phyloP scores from a whole-genome alignment of 371 early-diverging fungal species.

The Syncephalis fuscata region DNA sequence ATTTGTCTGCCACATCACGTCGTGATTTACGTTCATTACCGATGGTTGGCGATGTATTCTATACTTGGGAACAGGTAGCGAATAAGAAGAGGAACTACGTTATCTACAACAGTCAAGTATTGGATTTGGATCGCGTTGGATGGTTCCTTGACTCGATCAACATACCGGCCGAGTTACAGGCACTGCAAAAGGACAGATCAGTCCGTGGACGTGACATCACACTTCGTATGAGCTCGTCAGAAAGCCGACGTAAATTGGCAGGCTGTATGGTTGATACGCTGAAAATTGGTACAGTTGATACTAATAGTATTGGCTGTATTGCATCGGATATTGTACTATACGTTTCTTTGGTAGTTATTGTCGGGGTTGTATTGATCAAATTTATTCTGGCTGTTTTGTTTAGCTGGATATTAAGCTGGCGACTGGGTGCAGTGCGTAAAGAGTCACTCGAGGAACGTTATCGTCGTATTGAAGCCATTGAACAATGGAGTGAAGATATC shows the following conservation, averaged over 20 bases:
- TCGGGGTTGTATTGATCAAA: conserved; percentile 61
- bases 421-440: conserved; percentile 50
- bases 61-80: conserved; percentile 49
- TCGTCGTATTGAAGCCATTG: conserved; percentile 32
- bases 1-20: conserved; percentile 22
- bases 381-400: conserved; percentile 70
- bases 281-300: conserved; percentile 61
- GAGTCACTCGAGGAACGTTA: conserved; percentile 42
- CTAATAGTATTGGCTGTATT: conserved; percentile 58
- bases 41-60: conserved; percentile 41
- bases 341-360: conserved; percentile 56
- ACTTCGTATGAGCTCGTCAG: neutral
- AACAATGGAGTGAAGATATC: conserved; percentile 35
- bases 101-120: conserved; percentile 63
- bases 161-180: conserved; percentile 2
- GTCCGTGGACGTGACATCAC: conserved; percentile 5
- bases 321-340: conserved; percentile 58
- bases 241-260: conserved; percentile 15
- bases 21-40: conserved; percentile 15
- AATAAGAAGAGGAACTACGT: conserved; percentile 25
- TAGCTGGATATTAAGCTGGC: conserved; percentile 61
- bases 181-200: neutral
- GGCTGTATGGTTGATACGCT: conserved; percentile 49
- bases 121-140: conserved; percentile 27
- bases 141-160: conserved; percentile 22